These are phyloP conservation scores for Butyriboletus loyo DNA, from an alignment of 768 basidiomycete genomes.

Conservation along the genomic window DNA sequence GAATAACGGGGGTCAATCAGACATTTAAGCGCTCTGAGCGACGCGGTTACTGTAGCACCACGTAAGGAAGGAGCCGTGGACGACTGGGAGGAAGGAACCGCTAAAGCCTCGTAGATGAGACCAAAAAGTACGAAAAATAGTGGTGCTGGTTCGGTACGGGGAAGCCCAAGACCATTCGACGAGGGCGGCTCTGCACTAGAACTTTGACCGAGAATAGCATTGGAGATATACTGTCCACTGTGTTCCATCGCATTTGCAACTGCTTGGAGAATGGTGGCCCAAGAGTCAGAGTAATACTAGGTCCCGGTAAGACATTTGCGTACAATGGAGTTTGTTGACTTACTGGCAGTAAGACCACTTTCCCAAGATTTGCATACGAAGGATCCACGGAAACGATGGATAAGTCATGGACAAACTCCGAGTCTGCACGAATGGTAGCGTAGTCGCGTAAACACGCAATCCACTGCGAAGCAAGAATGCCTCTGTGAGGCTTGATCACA, in stretches of 20 bases:
- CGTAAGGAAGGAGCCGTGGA: slow-evolving; percentile 41
- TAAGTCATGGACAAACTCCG: slow-evolving; percentile 77
- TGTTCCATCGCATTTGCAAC: slow-evolving; percentile 76
- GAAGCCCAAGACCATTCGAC: slow-evolving; percentile 17
- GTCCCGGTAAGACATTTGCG: not conserved
- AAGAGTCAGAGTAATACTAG: slow-evolving; percentile 85
- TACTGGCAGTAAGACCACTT: slow-evolving; percentile 89
- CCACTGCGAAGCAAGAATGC: slow-evolving; percentile 80
- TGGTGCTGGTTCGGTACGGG: slow-evolving; percentile 60
- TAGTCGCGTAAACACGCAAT: slow-evolving; percentile 87
- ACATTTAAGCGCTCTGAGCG: slow-evolving; percentile 72
- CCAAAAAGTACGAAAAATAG: slow-evolving; percentile 92
- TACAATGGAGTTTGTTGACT: slow-evolving; percentile 27
- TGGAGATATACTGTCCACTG: slow-evolving; percentile 62
- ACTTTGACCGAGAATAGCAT: slow-evolving; percentile 75
- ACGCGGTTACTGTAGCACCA: slow-evolving; percentile 51
- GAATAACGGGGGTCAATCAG: slow-evolving; percentile 80
- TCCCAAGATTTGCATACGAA: slow-evolving; percentile 83
- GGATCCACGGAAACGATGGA: slow-evolving; percentile 75
- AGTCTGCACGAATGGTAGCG: slow-evolving; percentile 84
- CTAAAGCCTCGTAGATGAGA: slow-evolving; percentile 87
- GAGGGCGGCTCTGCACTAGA: slow-evolving; percentile 17
- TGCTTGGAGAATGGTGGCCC: slow-evolving; percentile 81
- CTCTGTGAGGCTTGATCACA: slow-evolving; percentile 78
- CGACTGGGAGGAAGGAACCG: slow-evolving; percentile 60